A percentile compares a stretch with the other conserved stretches of the same genome.
These are phyloP conservation scores for Lithospermum erythrorhizon DNA, from an alignment of 257 asterid genomes.

Conservation along the genomic window DNA sequence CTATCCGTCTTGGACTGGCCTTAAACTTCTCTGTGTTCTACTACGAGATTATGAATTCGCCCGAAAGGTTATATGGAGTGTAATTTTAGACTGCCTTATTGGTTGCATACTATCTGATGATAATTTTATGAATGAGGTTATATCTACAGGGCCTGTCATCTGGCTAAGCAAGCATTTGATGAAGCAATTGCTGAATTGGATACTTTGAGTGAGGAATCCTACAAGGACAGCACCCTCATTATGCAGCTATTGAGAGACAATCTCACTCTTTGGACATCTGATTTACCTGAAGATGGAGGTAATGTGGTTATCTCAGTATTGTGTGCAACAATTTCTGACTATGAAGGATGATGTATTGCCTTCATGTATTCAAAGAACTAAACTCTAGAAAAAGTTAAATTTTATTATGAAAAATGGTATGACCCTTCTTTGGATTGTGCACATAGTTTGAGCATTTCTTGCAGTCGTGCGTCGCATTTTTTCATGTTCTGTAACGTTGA, in stretches of 20 bases:
- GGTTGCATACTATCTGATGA: not conserved
- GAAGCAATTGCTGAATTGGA: conserved; percentile 97
- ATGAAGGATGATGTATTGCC: not conserved
- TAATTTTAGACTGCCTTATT: not conserved
- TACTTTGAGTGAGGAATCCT: conserved; percentile 87
- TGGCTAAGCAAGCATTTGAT: conserved; percentile 95
- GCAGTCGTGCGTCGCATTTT: too few relatives aligned
- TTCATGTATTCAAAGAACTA: not conserved
- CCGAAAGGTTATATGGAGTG: conserved; percentile 48
- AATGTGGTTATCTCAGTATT: not conserved
- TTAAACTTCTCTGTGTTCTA: conserved; percentile 84
- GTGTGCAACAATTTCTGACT: not conserved
- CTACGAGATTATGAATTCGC: conserved; percentile 85
- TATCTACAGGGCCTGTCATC: conserved; percentile 72
- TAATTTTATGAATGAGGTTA: not conserved
- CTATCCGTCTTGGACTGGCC: conserved; percentile 87
- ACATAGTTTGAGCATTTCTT: not conserved
- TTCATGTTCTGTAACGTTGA: too few relatives aligned
- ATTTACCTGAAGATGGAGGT: conserved; percentile 94
- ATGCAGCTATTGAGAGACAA: conserved; percentile 98
- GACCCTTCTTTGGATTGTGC: not conserved
- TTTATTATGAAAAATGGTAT: not conserved
- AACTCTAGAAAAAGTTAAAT: not conserved
- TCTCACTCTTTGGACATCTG: conserved; percentile 95
- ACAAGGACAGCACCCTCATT: conserved; percentile 90